Evolutionary conservation across 2,329 filamentous ascomycete genomes (phyloP).

Genomic region (Ceratocystis variospora): DNA sequence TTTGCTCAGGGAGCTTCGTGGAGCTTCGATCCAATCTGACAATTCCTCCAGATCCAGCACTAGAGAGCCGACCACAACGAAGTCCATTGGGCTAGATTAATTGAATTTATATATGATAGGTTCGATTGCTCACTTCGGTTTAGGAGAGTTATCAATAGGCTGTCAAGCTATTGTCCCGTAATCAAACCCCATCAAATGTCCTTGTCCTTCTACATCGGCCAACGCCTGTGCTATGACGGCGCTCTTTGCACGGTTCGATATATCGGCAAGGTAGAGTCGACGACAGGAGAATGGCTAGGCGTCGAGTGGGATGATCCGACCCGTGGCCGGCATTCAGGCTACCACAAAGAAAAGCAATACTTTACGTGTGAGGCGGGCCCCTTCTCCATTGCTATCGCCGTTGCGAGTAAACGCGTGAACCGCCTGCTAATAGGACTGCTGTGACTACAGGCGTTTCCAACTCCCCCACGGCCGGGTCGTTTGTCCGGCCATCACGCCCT

Average conservation of each 20-base stretch:
- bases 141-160: background rate
- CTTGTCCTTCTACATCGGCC: constrained; percentile 42
- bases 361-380: constrained; percentile 53
- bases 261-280: constrained; percentile 60
- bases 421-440: background rate
- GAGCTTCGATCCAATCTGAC: background rate
- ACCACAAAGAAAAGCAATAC: constrained; percentile 63
- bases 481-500: constrained; percentile 64
- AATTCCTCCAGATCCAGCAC: background rate
- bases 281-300: constrained; percentile 71
- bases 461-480: constrained; percentile 63
- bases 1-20: background rate
- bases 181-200: constrained; percentile 28
- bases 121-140: background rate
- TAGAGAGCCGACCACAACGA: background rate
- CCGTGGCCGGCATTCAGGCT: constrained; percentile 82
- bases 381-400: background rate
- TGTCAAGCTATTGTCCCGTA: background rate
- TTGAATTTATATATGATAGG: background rate
- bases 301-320: constrained; percentile 90
- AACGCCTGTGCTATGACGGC: constrained; percentile 67
- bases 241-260: constrained; percentile 76
- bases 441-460: constrained; percentile 41
- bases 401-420: background rate
- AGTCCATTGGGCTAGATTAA: background rate